Evolutionary conservation across 345 rosid species (phyloP).

Genomic region (Schrenkiella parvula): DNA sequence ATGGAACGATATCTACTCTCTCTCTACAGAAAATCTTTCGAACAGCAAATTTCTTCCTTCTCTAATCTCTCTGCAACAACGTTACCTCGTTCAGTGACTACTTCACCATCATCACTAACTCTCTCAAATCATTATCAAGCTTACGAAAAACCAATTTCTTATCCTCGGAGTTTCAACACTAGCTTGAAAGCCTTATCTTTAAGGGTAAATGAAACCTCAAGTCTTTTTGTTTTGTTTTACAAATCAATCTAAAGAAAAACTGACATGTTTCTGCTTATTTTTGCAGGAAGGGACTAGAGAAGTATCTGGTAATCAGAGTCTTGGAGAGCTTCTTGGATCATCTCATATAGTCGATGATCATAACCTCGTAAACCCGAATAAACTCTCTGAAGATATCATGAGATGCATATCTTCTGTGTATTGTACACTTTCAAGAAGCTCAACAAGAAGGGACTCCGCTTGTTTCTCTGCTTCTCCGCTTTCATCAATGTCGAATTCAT

Average conservation of each 20-base stretch:
- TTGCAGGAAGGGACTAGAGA: constrained; percentile 42
- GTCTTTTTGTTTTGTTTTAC: not conserved
- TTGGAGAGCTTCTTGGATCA: constrained; percentile 69
- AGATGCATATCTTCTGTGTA: constrained; percentile 82
- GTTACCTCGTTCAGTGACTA: constrained; percentile 23
- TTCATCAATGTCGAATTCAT: constrained; percentile 62
- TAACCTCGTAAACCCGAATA: constrained; percentile 44
- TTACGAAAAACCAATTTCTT: constrained; percentile 37
- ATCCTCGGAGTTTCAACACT: constrained; percentile 36
- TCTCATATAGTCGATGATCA: constrained; percentile 31
- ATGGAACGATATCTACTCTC: constrained; percentile 69
- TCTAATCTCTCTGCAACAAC: constrained; percentile 31
- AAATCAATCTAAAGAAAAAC: not conserved
- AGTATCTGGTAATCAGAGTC: constrained; percentile 53
- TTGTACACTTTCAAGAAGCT: constrained; percentile 54
- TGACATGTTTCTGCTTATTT: not conserved
- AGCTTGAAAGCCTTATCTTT: constrained; percentile 37
- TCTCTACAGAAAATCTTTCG: constrained; percentile 62
- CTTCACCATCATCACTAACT: constrained; percentile 28
- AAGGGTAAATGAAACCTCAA: constrained; percentile 37
- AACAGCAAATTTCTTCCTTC: constrained; percentile 40
- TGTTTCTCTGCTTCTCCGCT: constrained; percentile 53
- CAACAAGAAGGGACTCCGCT: constrained; percentile 19
- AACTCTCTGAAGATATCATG: constrained; percentile 69
- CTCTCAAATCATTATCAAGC: constrained; percentile 31